Percentiles rank a stretch among this genome's conserved stretches.
Conservation (phyloP, 2,329 filamentous ascomycete species). For the Aureobasidium namibiae region DNA sequence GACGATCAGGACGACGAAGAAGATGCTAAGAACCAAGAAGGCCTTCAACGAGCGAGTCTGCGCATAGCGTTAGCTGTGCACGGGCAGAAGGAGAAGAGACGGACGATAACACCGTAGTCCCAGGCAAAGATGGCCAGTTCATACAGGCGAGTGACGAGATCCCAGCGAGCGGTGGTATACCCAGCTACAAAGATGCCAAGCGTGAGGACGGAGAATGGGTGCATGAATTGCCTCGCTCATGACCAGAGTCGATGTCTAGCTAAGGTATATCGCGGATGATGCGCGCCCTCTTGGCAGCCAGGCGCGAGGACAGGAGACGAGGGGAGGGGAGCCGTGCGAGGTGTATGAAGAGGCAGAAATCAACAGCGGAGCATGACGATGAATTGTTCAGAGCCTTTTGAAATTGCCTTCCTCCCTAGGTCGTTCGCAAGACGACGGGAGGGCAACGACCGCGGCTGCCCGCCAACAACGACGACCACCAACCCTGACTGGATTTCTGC, state of each 20-base stretch:
- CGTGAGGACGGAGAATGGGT: constrained; percentile 93
- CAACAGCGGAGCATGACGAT: neutral
- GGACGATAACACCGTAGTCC: constrained; percentile 94
- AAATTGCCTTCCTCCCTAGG: constrained; percentile 10
- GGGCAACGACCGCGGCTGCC: too few species aligned
- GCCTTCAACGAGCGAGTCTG: constrained; percentile 81
- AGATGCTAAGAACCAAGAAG: constrained; percentile 69
- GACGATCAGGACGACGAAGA: constrained; percentile 77
- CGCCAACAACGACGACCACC: neutral
- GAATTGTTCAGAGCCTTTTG: neutral
- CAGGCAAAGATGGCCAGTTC: constrained; percentile 95
- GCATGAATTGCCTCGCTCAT: constrained; percentile 55
- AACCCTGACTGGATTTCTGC: constrained; percentile 1
- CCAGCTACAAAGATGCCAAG: constrained; percentile 98
- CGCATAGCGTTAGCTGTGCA: neutral
- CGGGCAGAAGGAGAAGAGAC: constrained; percentile 5
- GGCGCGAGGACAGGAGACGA: neutral
- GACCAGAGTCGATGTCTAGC: constrained; percentile 11
- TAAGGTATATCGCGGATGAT: neutral
- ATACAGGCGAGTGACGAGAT: constrained; percentile 92
- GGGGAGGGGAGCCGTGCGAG: neutral
- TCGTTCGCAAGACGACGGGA: too few species aligned
- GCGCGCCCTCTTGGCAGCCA: constrained; percentile 12
- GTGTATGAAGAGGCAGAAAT: neutral
- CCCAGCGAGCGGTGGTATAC: constrained; percentile 99